Conservation (phyloP, 1,284 basidiomycete genomes). For the Melampsora larici-populina region DNA sequence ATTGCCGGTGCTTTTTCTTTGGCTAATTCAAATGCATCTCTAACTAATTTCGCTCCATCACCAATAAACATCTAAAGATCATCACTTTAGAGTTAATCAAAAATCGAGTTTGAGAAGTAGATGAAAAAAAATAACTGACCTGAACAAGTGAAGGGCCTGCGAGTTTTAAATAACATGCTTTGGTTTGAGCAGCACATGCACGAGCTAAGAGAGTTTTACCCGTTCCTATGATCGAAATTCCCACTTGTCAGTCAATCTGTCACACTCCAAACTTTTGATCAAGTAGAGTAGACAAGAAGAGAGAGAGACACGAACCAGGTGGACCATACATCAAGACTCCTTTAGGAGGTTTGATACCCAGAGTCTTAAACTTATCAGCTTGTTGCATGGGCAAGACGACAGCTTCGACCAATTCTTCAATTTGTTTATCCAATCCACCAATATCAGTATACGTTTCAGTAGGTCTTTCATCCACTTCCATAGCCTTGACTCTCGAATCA, state of each 20-base stretch:
- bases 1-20: slow-evolving; percentile 98
- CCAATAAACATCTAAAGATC: slow-evolving; percentile 70
- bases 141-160: slow-evolving; percentile 73
- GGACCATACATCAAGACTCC: slow-evolving; percentile 76
- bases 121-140: slow-evolving; percentile 48
- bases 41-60: slow-evolving; percentile 93
- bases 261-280: background rate
- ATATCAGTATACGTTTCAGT: slow-evolving; percentile 77
- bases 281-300: background rate
- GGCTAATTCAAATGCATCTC: slow-evolving; percentile 93
- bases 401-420: slow-evolving; percentile 74
- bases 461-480: slow-evolving; percentile 85
- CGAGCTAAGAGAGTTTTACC: slow-evolving; percentile 74
- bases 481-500: slow-evolving; percentile 76
- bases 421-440: slow-evolving; percentile 75
- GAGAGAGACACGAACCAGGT: slow-evolving; percentile 60
- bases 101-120: background rate
- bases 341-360: slow-evolving; percentile 76
- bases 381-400: slow-evolving; percentile 78
- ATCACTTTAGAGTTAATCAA: background rate
- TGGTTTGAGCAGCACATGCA: slow-evolving; percentile 75
- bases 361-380: slow-evolving; percentile 73
- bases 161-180: slow-evolving; percentile 74
- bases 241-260: slow-evolving; percentile 15
- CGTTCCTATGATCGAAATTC: slow-evolving; percentile 59